Evolutionary conservation across 768 basidiomycete genomes (phyloP).

Genomic region (Hygrocybe coccinea): DNA sequence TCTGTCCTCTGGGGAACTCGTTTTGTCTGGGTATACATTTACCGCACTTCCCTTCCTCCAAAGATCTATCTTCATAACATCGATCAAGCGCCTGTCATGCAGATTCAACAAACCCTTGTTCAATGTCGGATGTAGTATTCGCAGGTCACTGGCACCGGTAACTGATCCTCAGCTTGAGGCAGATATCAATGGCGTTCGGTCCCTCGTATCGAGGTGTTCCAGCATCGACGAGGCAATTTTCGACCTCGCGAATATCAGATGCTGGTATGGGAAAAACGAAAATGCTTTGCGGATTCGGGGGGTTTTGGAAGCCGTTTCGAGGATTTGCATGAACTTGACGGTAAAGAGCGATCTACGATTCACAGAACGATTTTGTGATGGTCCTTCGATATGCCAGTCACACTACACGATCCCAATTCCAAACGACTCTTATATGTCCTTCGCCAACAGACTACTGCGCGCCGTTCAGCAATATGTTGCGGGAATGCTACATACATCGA

Average conservation of each 20-base stretch:
- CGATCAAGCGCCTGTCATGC: slow-evolving; percentile 8
- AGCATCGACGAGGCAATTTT: neutral
- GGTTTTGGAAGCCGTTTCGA: neutral
- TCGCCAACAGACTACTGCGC: neutral
- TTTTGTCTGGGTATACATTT: slow-evolving; percentile 5
- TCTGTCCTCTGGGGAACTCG: slow-evolving; percentile 5
- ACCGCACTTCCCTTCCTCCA: slow-evolving; percentile 10
- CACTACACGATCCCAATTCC: neutral
- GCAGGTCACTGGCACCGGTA: neutral
- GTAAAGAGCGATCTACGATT: neutral
- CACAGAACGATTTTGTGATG: neutral
- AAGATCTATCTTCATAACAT: slow-evolving; percentile 11
- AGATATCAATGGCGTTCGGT: neutral
- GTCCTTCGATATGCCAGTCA: too few relatives aligned
- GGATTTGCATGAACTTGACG: neutral
- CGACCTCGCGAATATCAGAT: neutral
- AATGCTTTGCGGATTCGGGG: neutral
- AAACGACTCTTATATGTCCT: too few relatives aligned
- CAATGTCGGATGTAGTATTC: neutral
- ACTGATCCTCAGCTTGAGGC: neutral
- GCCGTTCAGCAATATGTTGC: neutral
- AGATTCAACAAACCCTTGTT: slow-evolving; percentile 4
- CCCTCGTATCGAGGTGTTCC: neutral
- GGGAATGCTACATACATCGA: too few relatives aligned
- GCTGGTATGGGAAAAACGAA: neutral